These are phyloP conservation scores for Naganishia liquefaciens DNA, from an alignment of 1,284 basidiomycete species.

Conservation along the genomic window DNA sequence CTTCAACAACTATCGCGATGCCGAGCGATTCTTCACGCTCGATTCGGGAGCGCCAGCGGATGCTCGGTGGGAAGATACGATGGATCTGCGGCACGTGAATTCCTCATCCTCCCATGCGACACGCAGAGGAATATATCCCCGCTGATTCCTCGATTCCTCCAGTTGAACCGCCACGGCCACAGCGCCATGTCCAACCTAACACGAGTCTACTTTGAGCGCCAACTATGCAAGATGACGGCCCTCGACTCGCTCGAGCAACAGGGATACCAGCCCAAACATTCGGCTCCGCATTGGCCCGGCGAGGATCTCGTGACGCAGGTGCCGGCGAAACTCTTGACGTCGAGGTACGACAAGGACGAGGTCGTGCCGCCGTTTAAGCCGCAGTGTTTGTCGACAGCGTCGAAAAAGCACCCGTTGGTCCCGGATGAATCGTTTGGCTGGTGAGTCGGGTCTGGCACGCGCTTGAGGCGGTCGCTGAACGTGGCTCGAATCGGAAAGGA, in stretches of 20 bases:
- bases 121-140: too few relatives aligned
- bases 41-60: neutral
- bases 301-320: slow-evolving; percentile 9
- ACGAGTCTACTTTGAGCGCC: slow-evolving; percentile 44
- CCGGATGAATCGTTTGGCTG: slow-evolving; percentile 39
- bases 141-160: neutral
- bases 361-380: slow-evolving; percentile 38
- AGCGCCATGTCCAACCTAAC: slow-evolving; percentile 42
- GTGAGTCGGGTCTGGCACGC: neutral
- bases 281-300: slow-evolving; percentile 8
- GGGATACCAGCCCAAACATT: slow-evolving; percentile 16
- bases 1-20: slow-evolving; percentile 21
- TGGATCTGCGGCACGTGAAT: slow-evolving; percentile 15
- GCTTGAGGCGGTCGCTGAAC: neutral
- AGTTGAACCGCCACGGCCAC: slow-evolving; percentile 40
- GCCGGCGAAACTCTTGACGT: slow-evolving; percentile 13
- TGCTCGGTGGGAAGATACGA: neutral
- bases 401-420: slow-evolving; percentile 38
- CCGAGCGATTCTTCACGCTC: slow-evolving; percentile 18
- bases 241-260: slow-evolving; percentile 33
- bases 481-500: slow-evolving; percentile 38
- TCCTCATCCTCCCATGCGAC: too few relatives aligned
- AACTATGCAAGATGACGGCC: slow-evolving; percentile 49
- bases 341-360: slow-evolving; percentile 23
- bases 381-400: slow-evolving; percentile 44